Evolutionary conservation across 169 alveolate species (phyloP).

Genomic region (Eimeria sp.): DNA sequence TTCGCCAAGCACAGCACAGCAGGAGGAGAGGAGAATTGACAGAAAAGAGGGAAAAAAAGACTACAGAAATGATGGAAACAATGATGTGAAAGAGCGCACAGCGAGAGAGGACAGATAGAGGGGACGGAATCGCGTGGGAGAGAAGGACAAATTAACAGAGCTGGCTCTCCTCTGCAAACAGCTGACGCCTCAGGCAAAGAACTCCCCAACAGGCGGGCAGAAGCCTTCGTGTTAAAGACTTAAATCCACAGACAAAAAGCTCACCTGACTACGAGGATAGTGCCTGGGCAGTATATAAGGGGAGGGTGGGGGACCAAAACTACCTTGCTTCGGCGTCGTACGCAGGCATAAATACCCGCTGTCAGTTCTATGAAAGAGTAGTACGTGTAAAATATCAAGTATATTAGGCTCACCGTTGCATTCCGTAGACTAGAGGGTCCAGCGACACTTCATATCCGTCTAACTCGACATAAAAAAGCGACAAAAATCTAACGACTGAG

Average conservation of each 20-base stretch:
- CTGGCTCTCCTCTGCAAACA: background rate
- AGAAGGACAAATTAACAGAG: background rate
- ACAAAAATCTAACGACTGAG: background rate
- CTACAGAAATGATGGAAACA: background rate
- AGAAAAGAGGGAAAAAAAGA: background rate
- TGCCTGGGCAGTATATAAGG: background rate
- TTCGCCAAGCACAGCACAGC: background rate
- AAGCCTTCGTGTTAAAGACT: background rate
- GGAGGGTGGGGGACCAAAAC: background rate
- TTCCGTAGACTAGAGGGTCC: constrained; percentile 9
- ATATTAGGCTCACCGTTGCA: background rate
- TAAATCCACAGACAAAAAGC: background rate
- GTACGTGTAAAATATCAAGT: background rate
- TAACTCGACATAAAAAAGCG: constrained; percentile 3
- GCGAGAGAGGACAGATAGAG: no score
- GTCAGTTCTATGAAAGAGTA: background rate
- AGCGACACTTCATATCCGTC: constrained; percentile 13
- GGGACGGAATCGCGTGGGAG: background rate
- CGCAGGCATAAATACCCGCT: background rate
- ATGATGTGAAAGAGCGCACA: background rate
- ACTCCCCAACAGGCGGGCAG: background rate
- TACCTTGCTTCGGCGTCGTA: background rate
- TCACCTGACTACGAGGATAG: background rate
- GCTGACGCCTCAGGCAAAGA: background rate
- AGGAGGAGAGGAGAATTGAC: background rate